A percentile compares a stretch with the other conserved stretches of the same genome.
phyloP scores from a whole-genome alignment of 805 yeast species.

The Kuraishia cidri region DNA sequence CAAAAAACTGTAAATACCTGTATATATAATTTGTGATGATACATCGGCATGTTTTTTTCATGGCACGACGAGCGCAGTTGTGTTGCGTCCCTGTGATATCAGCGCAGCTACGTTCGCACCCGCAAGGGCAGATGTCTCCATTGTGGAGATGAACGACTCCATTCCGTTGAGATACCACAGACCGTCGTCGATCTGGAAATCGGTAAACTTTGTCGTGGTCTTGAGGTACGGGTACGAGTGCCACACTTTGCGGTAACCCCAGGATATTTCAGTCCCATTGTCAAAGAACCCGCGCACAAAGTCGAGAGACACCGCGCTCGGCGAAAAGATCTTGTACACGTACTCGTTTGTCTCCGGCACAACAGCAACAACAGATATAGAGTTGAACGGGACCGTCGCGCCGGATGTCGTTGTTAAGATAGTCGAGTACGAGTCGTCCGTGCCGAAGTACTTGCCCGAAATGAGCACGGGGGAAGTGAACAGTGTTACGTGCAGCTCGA shows the following conservation, averaged over 20 bases:
- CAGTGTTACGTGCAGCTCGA: conserved; percentile 27
- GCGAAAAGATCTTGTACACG: conserved; percentile 34
- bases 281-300: conserved; percentile 14
- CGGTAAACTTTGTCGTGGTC: conserved; percentile 17
- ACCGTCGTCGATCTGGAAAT: conserved; percentile 11
- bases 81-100: conserved; percentile 19
- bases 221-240: conserved; percentile 30
- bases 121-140: conserved; percentile 41
- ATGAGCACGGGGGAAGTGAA: conserved; percentile 11
- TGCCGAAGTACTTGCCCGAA: conserved; percentile 7
- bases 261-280: conserved; percentile 11
- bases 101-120: conserved; percentile 41
- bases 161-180: conserved; percentile 35
- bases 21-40: no score
- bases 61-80: conserved; percentile 12
- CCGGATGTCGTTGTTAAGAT: conserved; percentile 14
- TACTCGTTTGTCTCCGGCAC: conserved; percentile 16
- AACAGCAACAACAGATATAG: conserved; percentile 21
- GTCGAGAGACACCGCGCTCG: conserved; percentile 9
- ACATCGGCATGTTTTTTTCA: no score
- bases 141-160: conserved; percentile 38
- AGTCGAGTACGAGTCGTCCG: conserved; percentile 13
- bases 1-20: not conserved
- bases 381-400: conserved; percentile 18
- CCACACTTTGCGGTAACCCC: conserved; percentile 28